phyloP scores from a whole-genome alignment of 805 yeast genomes.

The Ogataea trehaloabstinens region DNA sequence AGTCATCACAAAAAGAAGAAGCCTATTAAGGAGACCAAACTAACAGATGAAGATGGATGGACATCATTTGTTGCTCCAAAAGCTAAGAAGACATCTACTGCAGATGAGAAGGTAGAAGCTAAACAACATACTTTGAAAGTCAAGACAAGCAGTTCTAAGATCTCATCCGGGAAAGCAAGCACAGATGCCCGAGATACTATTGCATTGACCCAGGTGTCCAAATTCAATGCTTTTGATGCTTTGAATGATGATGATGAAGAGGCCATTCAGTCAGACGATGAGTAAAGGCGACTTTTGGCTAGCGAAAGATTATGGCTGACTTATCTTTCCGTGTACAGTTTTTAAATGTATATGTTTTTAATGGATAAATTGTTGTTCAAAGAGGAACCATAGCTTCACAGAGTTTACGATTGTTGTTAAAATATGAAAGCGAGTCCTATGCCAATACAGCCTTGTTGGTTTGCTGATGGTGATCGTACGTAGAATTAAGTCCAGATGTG shows the following conservation, averaged over 20 bases:
- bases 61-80: slow-evolving; percentile 55
- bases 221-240: slow-evolving; percentile 82
- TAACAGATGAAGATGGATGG: slow-evolving; percentile 82
- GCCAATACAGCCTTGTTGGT: too few relatives aligned
- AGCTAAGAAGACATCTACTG: slow-evolving; percentile 43
- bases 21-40: slow-evolving; percentile 44
- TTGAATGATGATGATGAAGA: slow-evolving; percentile 58
- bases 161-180: slow-evolving; percentile 65
- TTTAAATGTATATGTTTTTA: slow-evolving; percentile 6
- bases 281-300: slow-evolving; percentile 10
- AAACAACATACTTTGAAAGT: slow-evolving; percentile 53
- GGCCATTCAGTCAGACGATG: slow-evolving; percentile 24
- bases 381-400: too few relatives aligned
- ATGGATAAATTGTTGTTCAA: not conserved
- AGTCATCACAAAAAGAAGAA: slow-evolving; percentile 42
- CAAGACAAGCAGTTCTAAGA: slow-evolving; percentile 71
- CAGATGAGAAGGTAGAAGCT: slow-evolving; percentile 44
- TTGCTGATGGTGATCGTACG: too few relatives aligned
- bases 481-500: not conserved
- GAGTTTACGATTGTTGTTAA: too few relatives aligned
- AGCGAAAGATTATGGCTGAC: slow-evolving; percentile 1
- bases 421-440: too few relatives aligned
- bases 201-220: slow-evolving; percentile 62
- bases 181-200: slow-evolving; percentile 68
- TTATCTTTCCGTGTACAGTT: slow-evolving; percentile 3